Percentiles rank a stretch among this genome's conserved stretches.
These are phyloP conservation scores for Rasamsonia emersonii DNA, from an alignment of 2,329 filamentous ascomycete genomes.

Conservation along the genomic window DNA sequence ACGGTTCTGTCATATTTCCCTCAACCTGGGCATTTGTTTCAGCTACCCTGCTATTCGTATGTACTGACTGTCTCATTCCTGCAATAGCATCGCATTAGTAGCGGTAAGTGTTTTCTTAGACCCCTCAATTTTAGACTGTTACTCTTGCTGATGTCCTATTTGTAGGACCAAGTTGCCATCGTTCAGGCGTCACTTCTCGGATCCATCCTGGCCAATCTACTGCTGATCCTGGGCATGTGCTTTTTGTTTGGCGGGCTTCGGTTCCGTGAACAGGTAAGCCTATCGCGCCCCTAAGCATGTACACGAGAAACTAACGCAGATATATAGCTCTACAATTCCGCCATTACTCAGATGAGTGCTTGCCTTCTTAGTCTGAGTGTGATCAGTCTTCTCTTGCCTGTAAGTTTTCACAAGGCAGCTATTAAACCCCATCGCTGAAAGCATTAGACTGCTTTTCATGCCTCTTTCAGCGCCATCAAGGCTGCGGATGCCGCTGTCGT, in stretches of 20 bases:
- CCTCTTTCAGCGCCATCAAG: slow-evolving; percentile 57
- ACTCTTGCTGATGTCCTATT: slow-evolving; percentile 6
- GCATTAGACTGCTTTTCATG: slow-evolving; percentile 72
- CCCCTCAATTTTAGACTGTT: not conserved
- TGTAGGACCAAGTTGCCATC: slow-evolving; percentile 66
- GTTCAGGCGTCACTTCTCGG: slow-evolving; percentile 80
- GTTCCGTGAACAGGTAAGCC: slow-evolving; percentile 65
- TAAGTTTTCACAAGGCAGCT: slow-evolving; percentile 30
- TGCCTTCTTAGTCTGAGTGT: slow-evolving; percentile 79
- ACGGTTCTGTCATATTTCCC: slow-evolving; percentile 8
- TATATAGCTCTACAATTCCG: slow-evolving; percentile 72
- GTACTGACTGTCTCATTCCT: not conserved
- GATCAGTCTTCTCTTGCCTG: slow-evolving; percentile 73
- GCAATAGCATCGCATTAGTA: slow-evolving; percentile 58
- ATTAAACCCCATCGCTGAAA: slow-evolving; percentile 2
- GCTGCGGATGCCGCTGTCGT: slow-evolving; percentile 61
- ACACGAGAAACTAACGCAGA: not conserved
- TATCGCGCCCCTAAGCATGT: not conserved
- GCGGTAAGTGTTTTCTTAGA: slow-evolving; percentile 42
- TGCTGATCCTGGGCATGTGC: slow-evolving; percentile 80
- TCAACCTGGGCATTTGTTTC: slow-evolving; percentile 45
- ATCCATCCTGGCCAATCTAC: slow-evolving; percentile 74
- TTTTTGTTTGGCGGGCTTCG: slow-evolving; percentile 75
- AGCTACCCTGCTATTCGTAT: slow-evolving; percentile 14
- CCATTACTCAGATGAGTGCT: slow-evolving; percentile 86